phyloP scores from a whole-genome alignment of 495 filamentous ascomycete species.

The Neurospora sp. region DNA sequence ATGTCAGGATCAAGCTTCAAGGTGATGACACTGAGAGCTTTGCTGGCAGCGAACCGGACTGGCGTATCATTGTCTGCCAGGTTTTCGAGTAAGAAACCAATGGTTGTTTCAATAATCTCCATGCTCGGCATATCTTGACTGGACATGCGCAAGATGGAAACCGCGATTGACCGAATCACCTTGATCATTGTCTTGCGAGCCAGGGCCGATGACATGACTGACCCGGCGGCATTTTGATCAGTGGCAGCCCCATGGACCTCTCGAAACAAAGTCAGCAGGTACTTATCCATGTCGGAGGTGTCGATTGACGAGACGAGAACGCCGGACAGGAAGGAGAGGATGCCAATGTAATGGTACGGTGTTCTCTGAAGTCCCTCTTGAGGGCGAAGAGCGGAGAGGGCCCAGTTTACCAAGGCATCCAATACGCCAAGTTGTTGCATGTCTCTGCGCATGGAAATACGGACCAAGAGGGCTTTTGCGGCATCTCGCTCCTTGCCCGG shows the following conservation, averaged over 20 bases:
- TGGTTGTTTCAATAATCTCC: conserved; percentile 59
- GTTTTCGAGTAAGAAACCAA: conserved; percentile 57
- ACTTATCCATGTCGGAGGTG: conserved; percentile 41
- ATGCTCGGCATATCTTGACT: conserved; percentile 35
- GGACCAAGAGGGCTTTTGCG: conserved; percentile 68
- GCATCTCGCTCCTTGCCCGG: conserved; percentile 83
- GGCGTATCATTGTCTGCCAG: conserved; percentile 79
- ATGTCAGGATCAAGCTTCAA: conserved; percentile 67
- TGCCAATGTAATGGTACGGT: conserved; percentile 53
- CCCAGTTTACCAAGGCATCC: conserved; percentile 54
- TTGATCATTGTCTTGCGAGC: conserved; percentile 77
- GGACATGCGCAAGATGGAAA: conserved; percentile 45
- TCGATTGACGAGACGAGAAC: conserved; percentile 45
- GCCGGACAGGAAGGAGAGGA: conserved; percentile 68
- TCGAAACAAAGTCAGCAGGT: conserved; percentile 36
- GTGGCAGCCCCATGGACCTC: conserved; percentile 35
- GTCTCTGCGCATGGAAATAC: conserved; percentile 72
- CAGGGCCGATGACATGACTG: conserved; percentile 56
- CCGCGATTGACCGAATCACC: conserved; percentile 59
- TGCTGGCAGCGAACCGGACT: conserved; percentile 82
- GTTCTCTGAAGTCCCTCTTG: conserved; percentile 18
- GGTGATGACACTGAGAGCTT: conserved; percentile 79
- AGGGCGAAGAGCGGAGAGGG: conserved; percentile 46
- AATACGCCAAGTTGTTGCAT: conserved; percentile 74
- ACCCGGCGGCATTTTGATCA: conserved; percentile 29